phyloP scores from a whole-genome alignment of 441 rosid genomes.

The Caryocar brasiliense region DNA sequence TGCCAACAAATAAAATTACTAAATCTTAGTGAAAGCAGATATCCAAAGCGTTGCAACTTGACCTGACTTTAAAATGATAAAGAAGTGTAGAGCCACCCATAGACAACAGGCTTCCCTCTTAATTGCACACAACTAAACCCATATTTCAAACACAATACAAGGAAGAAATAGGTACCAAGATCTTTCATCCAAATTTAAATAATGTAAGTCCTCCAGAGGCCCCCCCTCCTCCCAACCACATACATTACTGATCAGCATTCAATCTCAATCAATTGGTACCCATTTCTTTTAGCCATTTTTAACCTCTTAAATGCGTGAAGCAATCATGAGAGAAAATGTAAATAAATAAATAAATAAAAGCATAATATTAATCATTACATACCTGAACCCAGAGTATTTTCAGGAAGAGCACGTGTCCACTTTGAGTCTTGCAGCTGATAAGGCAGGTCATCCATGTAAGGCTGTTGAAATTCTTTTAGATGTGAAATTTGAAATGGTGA shows the following conservation, averaged over 20 bases:
- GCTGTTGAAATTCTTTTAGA: conserved; percentile 38
- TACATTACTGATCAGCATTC: too few relatives aligned
- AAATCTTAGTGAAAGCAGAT: background rate
- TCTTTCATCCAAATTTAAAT: too few relatives aligned
- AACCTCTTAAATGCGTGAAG: background rate
- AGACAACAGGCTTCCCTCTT: background rate
- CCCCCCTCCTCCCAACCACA: too few relatives aligned
- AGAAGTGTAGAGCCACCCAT: background rate
- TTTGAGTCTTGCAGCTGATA: conserved; percentile 24
- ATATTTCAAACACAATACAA: too few relatives aligned
- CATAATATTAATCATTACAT: too few relatives aligned
- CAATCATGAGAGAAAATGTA: background rate
- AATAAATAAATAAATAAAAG: too few relatives aligned
- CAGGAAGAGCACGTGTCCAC: conserved; percentile 19
- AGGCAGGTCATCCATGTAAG: conserved; percentile 28
- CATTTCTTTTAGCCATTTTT: background rate
- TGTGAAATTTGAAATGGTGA: conserved; percentile 60
- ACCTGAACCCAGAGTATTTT: conserved; percentile 38
- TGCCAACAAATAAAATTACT: background rate
- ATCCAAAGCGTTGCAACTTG: background rate
- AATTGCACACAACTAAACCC: background rate
- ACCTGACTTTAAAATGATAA: background rate
- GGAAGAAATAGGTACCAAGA: too few relatives aligned
- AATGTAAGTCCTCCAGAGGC: too few relatives aligned
- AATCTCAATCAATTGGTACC: too few relatives aligned